Evolutionary conservation across 495 filamentous ascomycete genomes (phyloP), one percentile per base, ranked within the genome.

Genomic region (Penicillium soppii): DNA sequence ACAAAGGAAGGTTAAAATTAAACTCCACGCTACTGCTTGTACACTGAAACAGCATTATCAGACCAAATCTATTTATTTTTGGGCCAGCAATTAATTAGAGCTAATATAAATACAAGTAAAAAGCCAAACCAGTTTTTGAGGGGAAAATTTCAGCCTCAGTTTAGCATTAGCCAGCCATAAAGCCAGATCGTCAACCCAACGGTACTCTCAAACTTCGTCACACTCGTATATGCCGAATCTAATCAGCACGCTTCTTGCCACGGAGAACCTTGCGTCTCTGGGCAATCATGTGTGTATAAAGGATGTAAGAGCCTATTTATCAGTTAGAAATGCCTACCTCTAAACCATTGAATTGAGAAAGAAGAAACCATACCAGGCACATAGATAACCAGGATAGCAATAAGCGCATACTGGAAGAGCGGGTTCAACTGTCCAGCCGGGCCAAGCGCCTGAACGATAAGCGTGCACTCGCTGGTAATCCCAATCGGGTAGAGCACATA

Each of bases 271-370:
- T 95, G 43, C 83, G 76, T 53, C 92, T 76, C 78, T 97, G 95
- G 38, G 76, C 72, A 69, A 97, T 88, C 94, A 98, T 97, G 70
- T 97, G 88, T 19, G 88, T 88, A 63, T 91, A 97, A 48, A 97
- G 77, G 44, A 95, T 81, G 58, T 91, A 92, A 19, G 88, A 86
- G 17, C 91, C 92, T 94, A 58, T 8, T 57, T 38, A 4, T 15
- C 2, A 25, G 45, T 68, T 45, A 71, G 59, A 43, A 47, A 49
- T 26, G 54, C 35, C 7, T 30, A 35, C 5, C 22, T 5, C 15
- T 32, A 30, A 53, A 15, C n/a, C n/a, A n/a, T n/a, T n/a, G n/a
- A 41, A 37, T 19, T 4, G 13, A 16, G 1, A 52, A 36, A n/a
- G 23, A 21, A 25, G 43, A 21, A 40, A 41, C 63, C 82, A 68